phyloP scores from a whole-genome alignment of 768 basidiomycete genomes.

The Agrocybe praecox region DNA sequence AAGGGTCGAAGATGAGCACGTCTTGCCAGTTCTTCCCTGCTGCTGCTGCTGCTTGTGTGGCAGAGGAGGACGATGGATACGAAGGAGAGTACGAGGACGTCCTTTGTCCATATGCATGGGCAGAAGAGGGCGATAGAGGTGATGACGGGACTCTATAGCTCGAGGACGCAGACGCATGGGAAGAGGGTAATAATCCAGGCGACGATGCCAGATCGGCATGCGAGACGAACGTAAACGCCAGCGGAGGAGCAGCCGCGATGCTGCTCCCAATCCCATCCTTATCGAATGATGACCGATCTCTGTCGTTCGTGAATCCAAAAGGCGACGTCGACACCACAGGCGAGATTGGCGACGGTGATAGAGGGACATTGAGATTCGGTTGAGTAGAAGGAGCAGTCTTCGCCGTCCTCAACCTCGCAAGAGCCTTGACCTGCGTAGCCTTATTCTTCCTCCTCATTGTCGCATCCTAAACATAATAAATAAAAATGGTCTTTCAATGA shows the following conservation, averaged over 20 bases:
- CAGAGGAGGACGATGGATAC: conserved; percentile 16
- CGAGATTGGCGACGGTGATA: not conserved
- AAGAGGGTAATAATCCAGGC: conserved; percentile 6
- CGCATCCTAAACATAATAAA: no score
- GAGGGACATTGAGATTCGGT: no score
- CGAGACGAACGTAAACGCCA: conserved; percentile 60
- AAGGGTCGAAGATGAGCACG: conserved; percentile 67
- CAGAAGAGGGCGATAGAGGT: not conserved
- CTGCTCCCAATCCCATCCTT: not conserved
- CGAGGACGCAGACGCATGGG: conserved; percentile 26
- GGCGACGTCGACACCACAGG: not conserved
- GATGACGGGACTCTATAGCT: not conserved
- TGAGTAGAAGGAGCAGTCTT: conserved; percentile 11
- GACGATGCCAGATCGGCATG: conserved; percentile 26
- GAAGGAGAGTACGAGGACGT: conserved; percentile 18
- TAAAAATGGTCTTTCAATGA: conserved; percentile 47
- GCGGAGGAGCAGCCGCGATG: conserved; percentile 36
- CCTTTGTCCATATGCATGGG: not conserved
- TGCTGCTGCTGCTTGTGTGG: not conserved
- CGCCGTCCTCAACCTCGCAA: conserved; percentile 52
- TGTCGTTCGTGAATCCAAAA: not conserved
- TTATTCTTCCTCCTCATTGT: conserved; percentile 21
- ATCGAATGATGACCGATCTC: not conserved
- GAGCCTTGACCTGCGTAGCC: conserved; percentile 50
- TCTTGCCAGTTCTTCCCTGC: conserved; percentile 57